phyloP scores from a whole-genome alignment of 2,329 filamentous ascomycete species.

The Kalaharituber pfeilii region DNA sequence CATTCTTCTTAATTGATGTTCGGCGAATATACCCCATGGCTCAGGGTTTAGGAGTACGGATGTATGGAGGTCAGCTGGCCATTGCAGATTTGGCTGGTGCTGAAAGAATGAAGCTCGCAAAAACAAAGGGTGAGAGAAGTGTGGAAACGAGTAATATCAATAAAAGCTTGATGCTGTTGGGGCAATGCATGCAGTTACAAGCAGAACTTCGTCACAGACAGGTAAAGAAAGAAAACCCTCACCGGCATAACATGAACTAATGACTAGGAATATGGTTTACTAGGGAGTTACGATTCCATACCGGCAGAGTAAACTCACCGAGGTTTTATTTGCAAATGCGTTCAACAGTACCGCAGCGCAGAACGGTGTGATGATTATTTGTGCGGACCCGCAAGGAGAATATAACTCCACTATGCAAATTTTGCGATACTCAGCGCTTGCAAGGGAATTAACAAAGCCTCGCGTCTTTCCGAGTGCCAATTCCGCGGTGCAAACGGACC shows the following conservation, averaged over 20 bases:
- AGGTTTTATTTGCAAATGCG: slow-evolving; percentile 73
- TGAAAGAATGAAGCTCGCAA: slow-evolving; percentile 79
- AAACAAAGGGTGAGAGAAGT: slow-evolving; percentile 80
- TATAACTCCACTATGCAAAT: slow-evolving; percentile 97
- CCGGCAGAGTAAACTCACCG: slow-evolving; percentile 69
- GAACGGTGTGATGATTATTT: slow-evolving; percentile 88
- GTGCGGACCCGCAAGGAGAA: slow-evolving; percentile 79
- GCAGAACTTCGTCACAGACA: slow-evolving; percentile 26
- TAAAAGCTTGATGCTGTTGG: slow-evolving; percentile 93
- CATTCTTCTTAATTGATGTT: slow-evolving; percentile 89
- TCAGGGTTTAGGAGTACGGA: slow-evolving; percentile 8
- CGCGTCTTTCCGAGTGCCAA: slow-evolving; percentile 44
- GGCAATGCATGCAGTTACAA: slow-evolving; percentile 92
- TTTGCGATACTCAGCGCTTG: slow-evolving; percentile 79
- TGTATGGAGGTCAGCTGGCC: slow-evolving; percentile 58
- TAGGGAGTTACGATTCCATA: no score
- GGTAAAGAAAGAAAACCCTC: no score
- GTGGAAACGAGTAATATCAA: slow-evolving; percentile 98
- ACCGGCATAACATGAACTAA: no score
- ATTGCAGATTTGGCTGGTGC: slow-evolving; percentile 88
- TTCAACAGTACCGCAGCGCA: slow-evolving; percentile 58
- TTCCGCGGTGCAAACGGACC: slow-evolving; percentile 17
- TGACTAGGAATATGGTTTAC: no score
- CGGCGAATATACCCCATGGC: slow-evolving; percentile 47
- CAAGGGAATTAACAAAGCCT: slow-evolving; percentile 80